Base-by-base conservation (phyloP, 108 stramenopile genomes). In the Fistulifera pelliculosa region DNA sequence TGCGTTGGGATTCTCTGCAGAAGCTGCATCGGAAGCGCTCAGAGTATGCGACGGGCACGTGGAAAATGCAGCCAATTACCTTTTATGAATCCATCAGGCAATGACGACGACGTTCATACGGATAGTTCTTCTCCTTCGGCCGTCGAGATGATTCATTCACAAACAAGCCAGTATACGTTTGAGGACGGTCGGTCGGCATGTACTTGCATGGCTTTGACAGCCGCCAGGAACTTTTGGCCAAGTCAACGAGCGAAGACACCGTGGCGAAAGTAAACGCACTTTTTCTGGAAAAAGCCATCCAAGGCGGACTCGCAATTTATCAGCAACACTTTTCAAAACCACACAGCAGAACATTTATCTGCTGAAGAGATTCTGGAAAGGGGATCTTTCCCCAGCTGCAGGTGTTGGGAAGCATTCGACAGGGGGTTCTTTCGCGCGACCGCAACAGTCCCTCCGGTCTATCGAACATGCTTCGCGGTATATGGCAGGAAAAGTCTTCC, bases 201-300 rank as follows among this genome's bases (percentile, higher is more conserved):
- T 27, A 90, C 87, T 16, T 76, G 77, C 40, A 90, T 90, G 39
- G 81, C 87, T 16, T 58, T 90, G 49, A 76, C 70, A 0, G 68
- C 70, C 41, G 87, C 83, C n/a, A 48, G 52, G 11, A 47, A 59
- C 7, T 55, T 72, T 28, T 42, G 80, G 49, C 5, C 16, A 49
- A 43, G 45, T 52, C 38, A 28, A 59, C 24, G 1, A 25, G 7
- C 24, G 41, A 27, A 8, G 17, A 12, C 43, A 41, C 31, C 15
- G 31, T 61, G 6, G 49, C 45, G 41, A 26, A 50, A 16, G 6
- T 54, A 21, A 51, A 83, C 10, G 28, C 52, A 8, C 47, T 66
- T 38, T 79, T 85, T 50, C 61, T 89, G 53, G 28, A 60, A 18
- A 42, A 47, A 27, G 58, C 65, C 10, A 70, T 85, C 26, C 22